Conservation (phyloP, 139 green algal genomes). For the Deuterostichococcus epilithicus region DNA sequence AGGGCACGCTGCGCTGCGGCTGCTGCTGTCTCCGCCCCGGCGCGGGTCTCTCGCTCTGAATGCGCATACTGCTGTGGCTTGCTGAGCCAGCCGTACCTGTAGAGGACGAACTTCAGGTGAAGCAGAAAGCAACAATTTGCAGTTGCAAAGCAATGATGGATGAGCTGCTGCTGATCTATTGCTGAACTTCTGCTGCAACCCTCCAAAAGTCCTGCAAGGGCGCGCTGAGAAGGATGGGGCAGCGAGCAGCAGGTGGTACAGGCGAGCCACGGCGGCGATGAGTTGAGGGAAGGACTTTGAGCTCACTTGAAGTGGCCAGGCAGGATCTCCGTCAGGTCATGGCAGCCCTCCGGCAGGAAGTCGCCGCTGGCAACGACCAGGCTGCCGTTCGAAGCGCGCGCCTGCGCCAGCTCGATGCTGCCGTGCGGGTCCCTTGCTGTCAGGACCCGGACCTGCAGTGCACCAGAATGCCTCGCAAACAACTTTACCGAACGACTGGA, state of each 20-base stretch:
- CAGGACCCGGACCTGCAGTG: slow-evolving; percentile 16
- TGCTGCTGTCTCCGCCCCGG: background rate
- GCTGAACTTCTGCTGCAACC: too few species aligned
- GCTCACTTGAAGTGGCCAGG: slow-evolving; percentile 2
- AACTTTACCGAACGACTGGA: too few species aligned
- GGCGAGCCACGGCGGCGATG: too few species aligned
- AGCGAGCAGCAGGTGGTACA: too few species aligned
- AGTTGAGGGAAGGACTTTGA: too few species aligned
- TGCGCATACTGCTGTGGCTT: background rate
- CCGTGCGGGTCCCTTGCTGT: slow-evolving; percentile 2
- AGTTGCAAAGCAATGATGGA: too few species aligned
- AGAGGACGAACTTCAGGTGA: background rate
- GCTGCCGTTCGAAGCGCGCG: slow-evolving; percentile 6
- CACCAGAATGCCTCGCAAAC: too few species aligned
- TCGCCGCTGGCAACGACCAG: slow-evolving; percentile 7
- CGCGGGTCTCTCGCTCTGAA: background rate
- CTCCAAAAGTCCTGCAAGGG: too few species aligned
- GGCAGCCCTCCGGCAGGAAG: background rate
- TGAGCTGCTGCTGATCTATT: too few species aligned
- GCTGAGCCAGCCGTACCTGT: background rate
- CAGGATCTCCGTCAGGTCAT: background rate
- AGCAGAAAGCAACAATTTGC: too few species aligned
- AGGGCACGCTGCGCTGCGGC: background rate
- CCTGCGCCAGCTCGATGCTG: slow-evolving; percentile 11
- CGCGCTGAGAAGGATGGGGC: too few species aligned